Evolutionary conservation across 306 rosid species (phyloP).

Genomic region (Inga laurina): DNA sequence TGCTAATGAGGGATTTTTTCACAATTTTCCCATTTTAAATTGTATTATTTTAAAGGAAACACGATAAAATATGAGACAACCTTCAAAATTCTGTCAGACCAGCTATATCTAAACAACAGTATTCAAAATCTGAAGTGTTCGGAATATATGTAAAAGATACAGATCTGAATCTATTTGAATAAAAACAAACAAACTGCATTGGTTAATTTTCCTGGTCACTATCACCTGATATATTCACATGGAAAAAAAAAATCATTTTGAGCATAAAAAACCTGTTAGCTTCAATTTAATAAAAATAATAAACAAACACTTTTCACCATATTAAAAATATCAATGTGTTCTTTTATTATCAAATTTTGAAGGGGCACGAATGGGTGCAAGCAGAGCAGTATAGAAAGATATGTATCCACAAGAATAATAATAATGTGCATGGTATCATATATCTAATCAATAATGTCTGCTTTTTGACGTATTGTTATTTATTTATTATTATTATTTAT

Average conservation of each 20-base stretch:
- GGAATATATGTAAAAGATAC: background rate
- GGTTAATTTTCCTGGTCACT: background rate
- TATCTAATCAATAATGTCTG: too few relatives aligned
- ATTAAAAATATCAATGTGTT: too few relatives aligned
- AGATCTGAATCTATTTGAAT: background rate
- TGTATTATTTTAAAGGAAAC: background rate
- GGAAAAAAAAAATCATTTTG: background rate
- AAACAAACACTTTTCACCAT: too few relatives aligned
- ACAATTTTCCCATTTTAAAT: too few relatives aligned
- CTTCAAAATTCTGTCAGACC: background rate
- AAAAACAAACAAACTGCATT: background rate
- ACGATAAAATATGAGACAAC: background rate
- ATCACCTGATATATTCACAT: background rate
- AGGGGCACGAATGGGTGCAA: too few relatives aligned
- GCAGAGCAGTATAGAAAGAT: too few relatives aligned
- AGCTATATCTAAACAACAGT: background rate
- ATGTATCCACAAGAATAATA: too few relatives aligned
- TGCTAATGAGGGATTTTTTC: too few relatives aligned
- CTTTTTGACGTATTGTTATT: too few relatives aligned
- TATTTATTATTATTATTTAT: too few relatives aligned
- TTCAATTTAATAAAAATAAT: background rate
- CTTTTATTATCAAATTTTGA: too few relatives aligned
- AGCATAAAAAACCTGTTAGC: background rate
- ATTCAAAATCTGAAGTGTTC: background rate
- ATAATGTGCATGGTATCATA: too few relatives aligned